Conservation (phyloP, 192 early-diverging fungal species). For the Umbelopsis sp. region DNA sequence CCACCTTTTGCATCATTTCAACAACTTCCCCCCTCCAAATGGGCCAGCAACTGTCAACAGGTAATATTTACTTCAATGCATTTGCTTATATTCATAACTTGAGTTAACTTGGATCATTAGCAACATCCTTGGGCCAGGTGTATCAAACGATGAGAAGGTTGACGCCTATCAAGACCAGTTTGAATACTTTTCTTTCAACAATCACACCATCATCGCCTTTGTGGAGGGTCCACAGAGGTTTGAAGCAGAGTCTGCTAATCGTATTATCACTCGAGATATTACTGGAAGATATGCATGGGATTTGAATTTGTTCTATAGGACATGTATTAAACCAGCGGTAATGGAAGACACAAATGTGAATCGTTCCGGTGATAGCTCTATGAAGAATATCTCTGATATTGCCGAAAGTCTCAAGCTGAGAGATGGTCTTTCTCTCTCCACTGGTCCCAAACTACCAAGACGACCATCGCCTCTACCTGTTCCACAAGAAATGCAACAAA, state of each 20-base stretch:
- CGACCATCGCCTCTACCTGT: background rate
- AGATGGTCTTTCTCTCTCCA: background rate
- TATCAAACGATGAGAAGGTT: slow-evolving; percentile 35
- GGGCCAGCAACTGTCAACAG: slow-evolving; percentile 61
- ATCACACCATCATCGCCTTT: slow-evolving; percentile 70
- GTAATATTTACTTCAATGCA: slow-evolving; percentile 21
- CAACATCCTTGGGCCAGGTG: slow-evolving; percentile 42
- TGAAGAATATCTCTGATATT: background rate
- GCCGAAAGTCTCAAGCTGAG: background rate
- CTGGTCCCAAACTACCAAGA: background rate
- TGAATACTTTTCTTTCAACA: slow-evolving; percentile 75
- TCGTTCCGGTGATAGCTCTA: background rate
- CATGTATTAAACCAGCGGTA: background rate
- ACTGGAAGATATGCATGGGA: slow-evolving; percentile 88
- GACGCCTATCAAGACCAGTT: slow-evolving; percentile 48
- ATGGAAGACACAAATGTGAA: no score
- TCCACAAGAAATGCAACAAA: background rate
- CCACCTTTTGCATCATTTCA: slow-evolving; percentile 73
- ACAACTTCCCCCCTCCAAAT: slow-evolving; percentile 62
- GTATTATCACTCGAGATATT: slow-evolving; percentile 72
- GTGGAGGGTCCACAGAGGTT: slow-evolving; percentile 56
- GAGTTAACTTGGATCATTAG: slow-evolving; percentile 16
- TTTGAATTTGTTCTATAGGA: slow-evolving; percentile 17
- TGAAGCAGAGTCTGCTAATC: background rate
- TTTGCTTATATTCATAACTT: no score